Conservation (phyloP, 2,329 filamentous ascomycete species). For the Alternaria dauci region DNA sequence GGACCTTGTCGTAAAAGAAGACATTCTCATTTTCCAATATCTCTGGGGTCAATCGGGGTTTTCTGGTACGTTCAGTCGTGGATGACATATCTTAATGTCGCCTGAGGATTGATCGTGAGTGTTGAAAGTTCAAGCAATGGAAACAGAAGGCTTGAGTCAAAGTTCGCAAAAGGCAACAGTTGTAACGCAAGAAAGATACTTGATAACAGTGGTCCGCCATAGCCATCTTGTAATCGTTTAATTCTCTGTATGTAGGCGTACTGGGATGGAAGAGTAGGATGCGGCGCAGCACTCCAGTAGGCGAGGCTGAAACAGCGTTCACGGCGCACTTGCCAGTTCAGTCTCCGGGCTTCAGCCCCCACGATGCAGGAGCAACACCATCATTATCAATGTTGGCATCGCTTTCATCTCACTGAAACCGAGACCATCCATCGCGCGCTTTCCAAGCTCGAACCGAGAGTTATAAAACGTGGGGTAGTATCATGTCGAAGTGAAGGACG, state of each 20-base stretch:
- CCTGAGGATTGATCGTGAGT: no score
- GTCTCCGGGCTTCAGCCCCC: conserved; percentile 1
- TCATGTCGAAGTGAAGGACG: neutral
- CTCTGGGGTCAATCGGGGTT: no score
- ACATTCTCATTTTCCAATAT: no score
- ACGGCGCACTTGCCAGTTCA: neutral
- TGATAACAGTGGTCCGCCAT: neutral
- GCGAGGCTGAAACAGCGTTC: conserved; percentile 8
- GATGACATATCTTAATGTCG: no score
- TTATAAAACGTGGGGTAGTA: conserved; percentile 1
- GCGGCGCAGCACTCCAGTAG: neutral
- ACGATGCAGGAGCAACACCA: neutral
- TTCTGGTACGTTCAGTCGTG: no score
- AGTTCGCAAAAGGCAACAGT: neutral
- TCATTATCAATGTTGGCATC: neutral
- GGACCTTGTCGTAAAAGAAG: no score
- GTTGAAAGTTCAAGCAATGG: no score
- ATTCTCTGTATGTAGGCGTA: neutral
- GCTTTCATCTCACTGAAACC: neutral
- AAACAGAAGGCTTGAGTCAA: no score
- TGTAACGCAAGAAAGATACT: neutral
- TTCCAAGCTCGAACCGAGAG: neutral
- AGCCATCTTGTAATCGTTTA: neutral
- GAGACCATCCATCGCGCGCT: neutral
- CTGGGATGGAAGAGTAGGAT: neutral